Percentiles rank a stretch among this genome's conserved stretches.
These are phyloP conservation scores for Babesia divergens DNA, from an alignment of 169 alveolate genomes.

Conservation along the genomic window DNA sequence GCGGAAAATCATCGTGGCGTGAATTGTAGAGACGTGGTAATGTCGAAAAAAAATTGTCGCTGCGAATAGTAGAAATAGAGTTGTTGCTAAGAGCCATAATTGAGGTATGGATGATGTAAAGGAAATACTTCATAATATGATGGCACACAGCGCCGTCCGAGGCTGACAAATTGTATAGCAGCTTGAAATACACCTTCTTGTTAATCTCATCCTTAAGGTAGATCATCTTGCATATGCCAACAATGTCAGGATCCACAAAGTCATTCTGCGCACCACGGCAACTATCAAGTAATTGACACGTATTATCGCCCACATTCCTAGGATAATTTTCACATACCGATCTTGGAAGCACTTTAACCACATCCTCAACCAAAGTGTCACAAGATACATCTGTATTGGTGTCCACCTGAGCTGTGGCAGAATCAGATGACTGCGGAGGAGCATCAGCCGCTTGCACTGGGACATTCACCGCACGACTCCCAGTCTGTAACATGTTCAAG, in stretches of 20 bases:
- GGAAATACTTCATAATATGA: constrained; percentile 55
- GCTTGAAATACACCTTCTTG: constrained; percentile 68
- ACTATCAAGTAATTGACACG: constrained; percentile 16
- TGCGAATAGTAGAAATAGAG: constrained; percentile 16
- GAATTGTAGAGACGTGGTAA: constrained; percentile 14
- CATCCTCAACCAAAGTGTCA: constrained; percentile 45
- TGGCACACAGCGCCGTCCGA: constrained; percentile 48
- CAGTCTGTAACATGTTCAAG: constrained; percentile 16
- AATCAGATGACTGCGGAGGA: neutral
- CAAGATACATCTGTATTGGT: neutral
- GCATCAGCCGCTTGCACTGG: neutral
- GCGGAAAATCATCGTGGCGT: constrained; percentile 19
- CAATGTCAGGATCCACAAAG: constrained; percentile 52
- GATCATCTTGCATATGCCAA: constrained; percentile 71
- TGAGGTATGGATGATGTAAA: constrained; percentile 67
- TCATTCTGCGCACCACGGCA: constrained; percentile 61
- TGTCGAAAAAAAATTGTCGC: constrained; percentile 28
- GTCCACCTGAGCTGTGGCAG: neutral
- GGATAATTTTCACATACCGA: constrained; percentile 51
- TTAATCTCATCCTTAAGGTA: constrained; percentile 73
- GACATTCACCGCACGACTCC: neutral
- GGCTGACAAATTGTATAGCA: constrained; percentile 58
- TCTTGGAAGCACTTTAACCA: constrained; percentile 36
- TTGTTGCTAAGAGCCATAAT: constrained; percentile 57
- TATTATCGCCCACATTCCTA: constrained; percentile 1